Evolutionary conservation across 2,329 filamentous ascomycete species (phyloP).

Genomic region (Fusarium penzigii): DNA sequence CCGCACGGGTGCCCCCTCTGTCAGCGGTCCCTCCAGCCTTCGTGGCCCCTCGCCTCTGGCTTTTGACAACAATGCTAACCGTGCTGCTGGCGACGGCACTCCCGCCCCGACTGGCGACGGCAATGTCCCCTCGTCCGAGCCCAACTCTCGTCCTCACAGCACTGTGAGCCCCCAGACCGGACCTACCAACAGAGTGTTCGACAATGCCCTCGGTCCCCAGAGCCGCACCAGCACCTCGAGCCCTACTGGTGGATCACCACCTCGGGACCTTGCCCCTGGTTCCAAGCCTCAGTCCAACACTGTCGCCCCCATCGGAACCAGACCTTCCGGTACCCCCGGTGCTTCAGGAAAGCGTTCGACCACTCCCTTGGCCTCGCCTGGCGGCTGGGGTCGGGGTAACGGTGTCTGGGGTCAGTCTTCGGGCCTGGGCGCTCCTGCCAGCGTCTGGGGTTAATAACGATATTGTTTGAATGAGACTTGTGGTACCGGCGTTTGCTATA

Average conservation of each 20-base stretch:
- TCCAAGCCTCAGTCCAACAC: slow-evolving; percentile 58
- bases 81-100: slow-evolving; percentile 38
- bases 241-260: slow-evolving; percentile 74
- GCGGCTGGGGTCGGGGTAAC: slow-evolving; percentile 77
- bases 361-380: slow-evolving; percentile 87
- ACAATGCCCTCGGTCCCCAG: slow-evolving; percentile 56
- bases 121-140: slow-evolving; percentile 51
- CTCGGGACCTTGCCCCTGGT: slow-evolving; percentile 60
- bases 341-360: slow-evolving; percentile 75
- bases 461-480: slow-evolving; percentile 19
- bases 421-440: slow-evolving; percentile 82
- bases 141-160: slow-evolving; percentile 74
- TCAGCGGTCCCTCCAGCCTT: slow-evolving; percentile 62
- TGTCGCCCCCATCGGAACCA: slow-evolving; percentile 91
- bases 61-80: slow-evolving; percentile 59
- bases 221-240: slow-evolving; percentile 85
- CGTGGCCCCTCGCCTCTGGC: slow-evolving; percentile 79
- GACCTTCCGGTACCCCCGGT: slow-evolving; percentile 65
- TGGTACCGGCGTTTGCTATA: slow-evolving; percentile 3
- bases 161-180: slow-evolving; percentile 77
- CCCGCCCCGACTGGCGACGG: slow-evolving; percentile 43
- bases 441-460: slow-evolving; percentile 79
- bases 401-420: slow-evolving; percentile 85
- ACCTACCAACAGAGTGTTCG: slow-evolving; percentile 59
- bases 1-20: slow-evolving; percentile 66